These are phyloP conservation scores for Amanita thiersii DNA, from an alignment of 768 basidiomycete genomes.

Conservation along the genomic window DNA sequence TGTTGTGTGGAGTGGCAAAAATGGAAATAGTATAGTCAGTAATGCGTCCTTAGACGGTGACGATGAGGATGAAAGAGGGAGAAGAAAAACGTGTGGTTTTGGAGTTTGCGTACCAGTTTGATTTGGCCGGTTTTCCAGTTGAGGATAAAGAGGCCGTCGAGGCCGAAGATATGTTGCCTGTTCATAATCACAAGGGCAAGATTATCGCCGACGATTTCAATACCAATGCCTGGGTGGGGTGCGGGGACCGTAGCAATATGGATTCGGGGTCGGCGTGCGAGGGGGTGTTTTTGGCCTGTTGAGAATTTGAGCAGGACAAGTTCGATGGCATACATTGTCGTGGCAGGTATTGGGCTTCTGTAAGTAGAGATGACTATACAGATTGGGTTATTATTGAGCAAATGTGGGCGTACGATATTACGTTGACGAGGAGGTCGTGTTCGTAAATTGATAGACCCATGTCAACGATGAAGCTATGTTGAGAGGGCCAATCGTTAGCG, in stretches of 20 bases:
- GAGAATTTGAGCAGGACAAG: conserved; percentile 15
- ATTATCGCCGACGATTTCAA: conserved; percentile 38
- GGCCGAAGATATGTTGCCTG: conserved; percentile 8
- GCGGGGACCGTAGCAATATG: conserved; percentile 18
- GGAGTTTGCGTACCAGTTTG: conserved; percentile 24
- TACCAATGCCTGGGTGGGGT: conserved; percentile 24
- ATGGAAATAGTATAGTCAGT: too few species aligned
- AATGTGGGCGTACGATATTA: conserved; percentile 27
- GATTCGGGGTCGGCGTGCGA: conserved; percentile 20
- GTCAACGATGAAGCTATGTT: conserved; percentile 23
- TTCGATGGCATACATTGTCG: conserved; percentile 7
- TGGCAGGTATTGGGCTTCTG: not conserved
- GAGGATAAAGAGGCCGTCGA: conserved; percentile 30
- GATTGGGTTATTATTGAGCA: not conserved
- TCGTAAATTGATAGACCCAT: conserved; percentile 34
- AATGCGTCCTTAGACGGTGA: too few species aligned
- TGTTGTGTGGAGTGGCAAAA: conserved; percentile 7
- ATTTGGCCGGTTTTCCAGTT: conserved; percentile 33
- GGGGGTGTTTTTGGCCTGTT: conserved; percentile 20
- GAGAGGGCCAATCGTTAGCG: not conserved
- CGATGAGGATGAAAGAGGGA: too few species aligned
- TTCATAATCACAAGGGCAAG: conserved; percentile 29
- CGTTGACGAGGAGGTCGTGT: conserved; percentile 34
- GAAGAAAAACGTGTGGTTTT: not conserved
- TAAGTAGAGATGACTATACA: not conserved